These are phyloP conservation scores for Hypomontagnella submonticulosa DNA, from an alignment of 495 filamentous ascomycete species.

Conservation along the genomic window DNA sequence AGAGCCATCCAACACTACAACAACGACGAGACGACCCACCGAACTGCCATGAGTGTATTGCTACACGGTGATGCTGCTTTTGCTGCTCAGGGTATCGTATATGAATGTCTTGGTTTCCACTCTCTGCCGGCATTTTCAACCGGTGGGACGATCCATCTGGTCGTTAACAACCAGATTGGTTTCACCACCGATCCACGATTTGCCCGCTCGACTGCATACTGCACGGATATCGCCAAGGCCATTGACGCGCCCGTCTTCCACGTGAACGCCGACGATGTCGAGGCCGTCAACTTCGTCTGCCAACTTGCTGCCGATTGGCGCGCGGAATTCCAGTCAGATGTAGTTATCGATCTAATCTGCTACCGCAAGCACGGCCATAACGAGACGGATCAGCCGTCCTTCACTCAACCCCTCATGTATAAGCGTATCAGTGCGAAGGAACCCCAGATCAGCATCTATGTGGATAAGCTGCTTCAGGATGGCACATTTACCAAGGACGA, in stretches of 20 bases:
- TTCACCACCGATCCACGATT: slow-evolving; percentile 99
- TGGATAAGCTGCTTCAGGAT: slow-evolving; percentile 86
- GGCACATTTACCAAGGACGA: slow-evolving; percentile 96
- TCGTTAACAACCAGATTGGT: slow-evolving; percentile 99
- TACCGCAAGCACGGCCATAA: slow-evolving; percentile 99
- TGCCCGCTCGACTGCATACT: slow-evolving; percentile 96
- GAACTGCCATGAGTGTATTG: slow-evolving; percentile 92
- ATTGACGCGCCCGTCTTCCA: slow-evolving; percentile 99
- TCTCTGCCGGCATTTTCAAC: slow-evolving; percentile 94
- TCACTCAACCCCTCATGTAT: slow-evolving; percentile 99
- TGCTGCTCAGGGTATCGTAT: slow-evolving; percentile 94
- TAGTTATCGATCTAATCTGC: slow-evolving; percentile 97
- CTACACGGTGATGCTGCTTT: slow-evolving; percentile 98
- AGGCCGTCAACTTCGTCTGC: slow-evolving; percentile 98
- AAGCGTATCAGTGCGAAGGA: slow-evolving; percentile 88
- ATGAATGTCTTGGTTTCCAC: slow-evolving; percentile 98
- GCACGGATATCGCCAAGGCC: slow-evolving; percentile 98
- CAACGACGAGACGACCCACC: slow-evolving; percentile 87
- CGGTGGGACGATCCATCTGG: slow-evolving; percentile 94
- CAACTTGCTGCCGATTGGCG: slow-evolving; percentile 97
- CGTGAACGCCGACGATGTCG: slow-evolving; percentile 97
- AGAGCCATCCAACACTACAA: slow-evolving; percentile 99
- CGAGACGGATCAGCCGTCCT: slow-evolving; percentile 98
- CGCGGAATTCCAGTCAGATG: slow-evolving; percentile 95
- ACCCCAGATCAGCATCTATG: slow-evolving; percentile 85